These are phyloP conservation scores for Xanthoconium stramineum DNA, from an alignment of 768 basidiomycete species.

Conservation along the genomic window DNA sequence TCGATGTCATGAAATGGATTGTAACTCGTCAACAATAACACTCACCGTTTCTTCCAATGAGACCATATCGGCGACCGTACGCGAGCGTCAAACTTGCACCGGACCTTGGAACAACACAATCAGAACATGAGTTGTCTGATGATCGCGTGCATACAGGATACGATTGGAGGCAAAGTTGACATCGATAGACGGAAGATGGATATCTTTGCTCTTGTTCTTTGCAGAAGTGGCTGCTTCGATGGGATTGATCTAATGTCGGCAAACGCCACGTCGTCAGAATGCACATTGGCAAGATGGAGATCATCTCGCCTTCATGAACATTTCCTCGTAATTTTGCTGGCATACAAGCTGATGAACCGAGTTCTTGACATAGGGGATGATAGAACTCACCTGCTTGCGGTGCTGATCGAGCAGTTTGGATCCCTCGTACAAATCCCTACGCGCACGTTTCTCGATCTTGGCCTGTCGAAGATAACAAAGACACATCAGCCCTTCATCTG, in stretches of 20 bases:
- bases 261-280: not conserved
- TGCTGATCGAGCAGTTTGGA: slow-evolving; percentile 92
- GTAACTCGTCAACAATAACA: not conserved
- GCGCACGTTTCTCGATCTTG: slow-evolving; percentile 95
- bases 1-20: not conserved
- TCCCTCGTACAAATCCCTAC: slow-evolving; percentile 90
- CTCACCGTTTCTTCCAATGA: slow-evolving; percentile 84
- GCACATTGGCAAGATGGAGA: not conserved
- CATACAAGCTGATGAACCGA: not conserved
- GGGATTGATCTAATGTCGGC: slow-evolving; percentile 72
- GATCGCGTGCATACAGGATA: slow-evolving; percentile 59
- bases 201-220: slow-evolving; percentile 97
- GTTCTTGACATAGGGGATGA: not conserved
- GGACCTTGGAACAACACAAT: slow-evolving; percentile 43
- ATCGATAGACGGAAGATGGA: slow-evolving; percentile 92
- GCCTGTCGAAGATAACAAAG: slow-evolving; percentile 45
- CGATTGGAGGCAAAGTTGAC: slow-evolving; percentile 95
- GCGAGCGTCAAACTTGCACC: slow-evolving; percentile 86
- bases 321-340: slow-evolving; percentile 96
- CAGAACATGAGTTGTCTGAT: not conserved
- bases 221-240: slow-evolving; percentile 71
- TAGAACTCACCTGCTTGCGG: slow-evolving; percentile 69
- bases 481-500: not conserved
- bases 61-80: slow-evolving; percentile 84
- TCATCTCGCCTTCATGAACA: slow-evolving; percentile 91